Base-by-base conservation (phyloP, 2,329 filamentous ascomycete genomes). In the Fusarium multiceps region DNA sequence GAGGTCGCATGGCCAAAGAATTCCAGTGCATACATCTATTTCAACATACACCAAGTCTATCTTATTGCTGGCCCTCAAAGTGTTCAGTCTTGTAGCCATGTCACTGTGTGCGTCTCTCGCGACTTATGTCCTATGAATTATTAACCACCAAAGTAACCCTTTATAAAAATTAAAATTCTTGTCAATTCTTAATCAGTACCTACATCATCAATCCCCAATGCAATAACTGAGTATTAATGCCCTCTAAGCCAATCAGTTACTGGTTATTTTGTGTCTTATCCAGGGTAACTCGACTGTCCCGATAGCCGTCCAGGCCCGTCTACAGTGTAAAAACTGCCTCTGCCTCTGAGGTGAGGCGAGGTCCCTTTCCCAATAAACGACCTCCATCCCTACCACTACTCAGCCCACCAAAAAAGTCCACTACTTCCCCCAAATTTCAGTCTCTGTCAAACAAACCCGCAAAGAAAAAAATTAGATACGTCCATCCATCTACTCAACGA, bases 341-440 rank as follows among this genome's bases (percentile, higher is more conserved):
- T 28, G 20, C 7, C 7, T 0, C n/a, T 30, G 23, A 30, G 28
- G 12, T 30, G 28, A 68, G 65, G 64, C 55, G 59, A 68, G 46
- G 66, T 56, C 59, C 59, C 59, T 68, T 68, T 68, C 64, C 59
- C 58, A 13, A 66, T 56, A 20, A 41, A 37, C 34, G 51, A 37
- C 48, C 30, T 7, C 25, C n/a, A 16, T 32, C 49, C 30, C 43
- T 60, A 37, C 34, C 58, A 55, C 45, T 59, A 46, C 30, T 68
- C 59, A 64, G 59, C 63, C 63, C 65, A 68, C 65, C 65, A 55
- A 68, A 68, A 68, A 63, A 50, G 53, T 45, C 63, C 48, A 43
- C 58, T 43, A 23, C 40, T 49, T 58, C 65, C 48, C 60, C 66
- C 65, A 56, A 69, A 66, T 68, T 68, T 69, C 66, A 45, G 30